A percentile compares a stretch with the other conserved stretches of the same genome.
Conservation (phyloP, 1,139 yeast genomes). For the Protomyces pachydermus region DNA sequence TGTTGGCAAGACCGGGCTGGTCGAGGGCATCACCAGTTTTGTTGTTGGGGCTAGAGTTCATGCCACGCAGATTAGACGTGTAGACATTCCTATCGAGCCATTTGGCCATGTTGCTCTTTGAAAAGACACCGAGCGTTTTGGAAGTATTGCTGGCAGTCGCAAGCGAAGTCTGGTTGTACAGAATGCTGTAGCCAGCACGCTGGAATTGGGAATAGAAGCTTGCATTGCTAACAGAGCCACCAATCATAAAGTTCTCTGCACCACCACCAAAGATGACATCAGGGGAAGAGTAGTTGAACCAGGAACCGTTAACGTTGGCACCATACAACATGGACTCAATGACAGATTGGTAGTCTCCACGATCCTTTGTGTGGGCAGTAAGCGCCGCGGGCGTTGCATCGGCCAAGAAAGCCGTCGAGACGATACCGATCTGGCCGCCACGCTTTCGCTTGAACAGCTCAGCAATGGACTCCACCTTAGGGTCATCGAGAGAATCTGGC, state of each 20-base stretch:
- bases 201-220: conserved; percentile 8
- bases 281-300: conserved; percentile 3
- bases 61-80: conserved; percentile 4
- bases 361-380: conserved; percentile 5
- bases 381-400: conserved; percentile 10
- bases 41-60: conserved; percentile 1
- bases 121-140: conserved; percentile 4
- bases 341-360: conserved; percentile 5
- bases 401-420: conserved; percentile 9
- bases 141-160: background rate
- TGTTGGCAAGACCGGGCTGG: conserved; percentile 15
- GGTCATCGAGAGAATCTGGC: background rate
- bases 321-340: conserved; percentile 1
- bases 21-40: conserved; percentile 6
- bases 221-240: conserved; percentile 8
- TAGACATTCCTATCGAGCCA: conserved; percentile 17
- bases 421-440: conserved; percentile 5
- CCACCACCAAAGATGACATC: conserved; percentile 11
- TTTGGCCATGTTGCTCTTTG: conserved; percentile 1
- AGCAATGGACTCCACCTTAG: conserved; percentile 5
- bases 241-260: conserved; percentile 8
- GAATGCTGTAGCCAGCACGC: background rate
- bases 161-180: conserved; percentile 4
- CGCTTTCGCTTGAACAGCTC: conserved; percentile 6
- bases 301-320: background rate